Base-by-base conservation (phyloP, 768 basidiomycete species). In the Astraeus odoratus region DNA sequence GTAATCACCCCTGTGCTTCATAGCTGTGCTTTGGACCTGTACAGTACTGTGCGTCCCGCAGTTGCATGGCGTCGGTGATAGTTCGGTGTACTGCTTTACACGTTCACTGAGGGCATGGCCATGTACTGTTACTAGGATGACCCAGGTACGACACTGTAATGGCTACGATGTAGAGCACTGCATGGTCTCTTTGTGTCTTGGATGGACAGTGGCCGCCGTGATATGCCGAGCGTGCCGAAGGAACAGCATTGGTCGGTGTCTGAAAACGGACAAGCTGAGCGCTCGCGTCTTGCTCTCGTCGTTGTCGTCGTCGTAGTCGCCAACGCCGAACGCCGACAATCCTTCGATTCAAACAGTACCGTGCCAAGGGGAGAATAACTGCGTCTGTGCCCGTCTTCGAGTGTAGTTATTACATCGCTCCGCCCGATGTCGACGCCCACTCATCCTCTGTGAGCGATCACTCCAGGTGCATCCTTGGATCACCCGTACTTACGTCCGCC, bases 391-490 rank as follows among this genome's bases (percentile, higher is more conserved):
- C 22, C 41, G 30, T 31, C 26, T 20, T 47, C 22, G 30, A 38
- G 34, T 30, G n/a, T 1, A 42, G n/a, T 19, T 10, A 16, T 1
- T 19, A 13, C 33, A 16, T 13, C 31, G 7, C 20, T 38, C 36
- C n/a, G 30, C 15, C 39, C 41, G 41, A 67, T 67, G 66, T 57
- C 64, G 15, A 41, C 51, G 18, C 40, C 61, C 34, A 39, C 54
- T 5, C 49, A 61, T 25, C 34, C 51, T 20, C 64, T 54, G 66
- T 61, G 46, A 57, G 63, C 50, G 10, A 8, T n/a, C 20, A 16
- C 35, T 18, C 34, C 20, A 30, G 27, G 7, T 44, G 22, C 27
- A 20, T 13, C 29, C 1, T 43, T 8, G 16, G 27, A 9, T 36
- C 31, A 25, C 5, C 38, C 23, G 8, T 18, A 29, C 55, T 58